phyloP scores from a whole-genome alignment of 2,329 filamentous ascomycete genomes.

The Scedosporium boydii region DNA sequence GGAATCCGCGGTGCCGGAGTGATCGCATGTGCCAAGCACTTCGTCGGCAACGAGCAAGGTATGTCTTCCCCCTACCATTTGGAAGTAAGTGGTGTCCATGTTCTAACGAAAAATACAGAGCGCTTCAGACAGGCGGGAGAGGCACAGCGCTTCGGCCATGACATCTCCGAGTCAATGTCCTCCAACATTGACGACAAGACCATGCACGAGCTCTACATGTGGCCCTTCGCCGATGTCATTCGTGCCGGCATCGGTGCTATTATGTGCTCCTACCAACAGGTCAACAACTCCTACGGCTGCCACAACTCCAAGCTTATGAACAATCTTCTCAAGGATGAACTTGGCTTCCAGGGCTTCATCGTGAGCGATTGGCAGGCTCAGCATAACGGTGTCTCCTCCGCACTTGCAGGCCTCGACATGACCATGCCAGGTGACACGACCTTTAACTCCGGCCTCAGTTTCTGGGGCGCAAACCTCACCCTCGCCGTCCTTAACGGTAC shows the following conservation, averaged over 20 bases:
- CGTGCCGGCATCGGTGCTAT: constrained; percentile 54
- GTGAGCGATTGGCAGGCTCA: constrained; percentile 76
- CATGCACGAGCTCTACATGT: constrained; percentile 66
- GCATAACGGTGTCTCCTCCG: constrained; percentile 56
- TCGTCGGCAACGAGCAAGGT: constrained; percentile 61
- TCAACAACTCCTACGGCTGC: constrained; percentile 74
- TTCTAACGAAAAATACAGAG: constrained; percentile 29
- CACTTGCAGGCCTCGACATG: constrained; percentile 73
- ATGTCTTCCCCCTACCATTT: background rate
- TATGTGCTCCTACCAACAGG: constrained; percentile 65
- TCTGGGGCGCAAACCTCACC: constrained; percentile 82
- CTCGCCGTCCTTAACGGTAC: constrained; percentile 83
- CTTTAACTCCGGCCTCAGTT: constrained; percentile 65
- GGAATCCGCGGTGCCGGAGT: constrained; percentile 77
- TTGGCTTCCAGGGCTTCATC: constrained; percentile 74
- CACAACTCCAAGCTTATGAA: constrained; percentile 73
- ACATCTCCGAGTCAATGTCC: constrained; percentile 51
- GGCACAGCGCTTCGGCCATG: constrained; percentile 41
- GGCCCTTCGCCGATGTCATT: constrained; percentile 69
- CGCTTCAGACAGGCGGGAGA: constrained; percentile 59
- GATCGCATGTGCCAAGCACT: constrained; percentile 77
- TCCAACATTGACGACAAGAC: constrained; percentile 63
- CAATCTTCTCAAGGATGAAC: constrained; percentile 65
- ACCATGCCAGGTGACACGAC: constrained; percentile 76
- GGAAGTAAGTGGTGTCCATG: background rate